Percentiles rank a stretch among this genome's conserved stretches.
phyloP scores from a whole-genome alignment of 768 basidiomycete genomes.

The Trametes elegans region DNA sequence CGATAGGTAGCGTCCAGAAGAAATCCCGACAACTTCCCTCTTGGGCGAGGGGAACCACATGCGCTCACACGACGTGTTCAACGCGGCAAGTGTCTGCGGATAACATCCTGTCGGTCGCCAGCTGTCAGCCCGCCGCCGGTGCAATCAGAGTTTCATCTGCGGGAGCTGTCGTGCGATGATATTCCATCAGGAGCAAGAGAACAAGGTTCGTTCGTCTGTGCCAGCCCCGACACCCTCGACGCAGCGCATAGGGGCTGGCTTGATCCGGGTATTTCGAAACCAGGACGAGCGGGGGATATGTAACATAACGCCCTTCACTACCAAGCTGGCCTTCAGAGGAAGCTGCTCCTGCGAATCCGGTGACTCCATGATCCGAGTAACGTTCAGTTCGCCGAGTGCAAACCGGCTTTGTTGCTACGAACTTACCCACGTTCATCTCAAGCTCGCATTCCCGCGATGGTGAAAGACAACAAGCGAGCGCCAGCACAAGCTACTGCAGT shows the following conservation, averaged over 20 bases:
- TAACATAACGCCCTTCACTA: background rate
- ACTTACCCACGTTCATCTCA: too few relatives aligned
- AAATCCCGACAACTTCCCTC: too few relatives aligned
- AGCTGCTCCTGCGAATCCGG: too few relatives aligned
- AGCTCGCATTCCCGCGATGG: too few relatives aligned
- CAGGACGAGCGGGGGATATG: background rate
- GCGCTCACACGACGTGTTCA: background rate
- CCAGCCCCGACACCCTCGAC: background rate
- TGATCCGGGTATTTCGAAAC: background rate
- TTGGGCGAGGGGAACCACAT: background rate
- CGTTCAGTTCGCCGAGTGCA: too few relatives aligned
- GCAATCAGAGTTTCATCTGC: slow-evolving; percentile 6
- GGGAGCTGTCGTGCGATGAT: background rate
- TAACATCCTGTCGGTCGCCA: background rate
- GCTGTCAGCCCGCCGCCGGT: background rate
- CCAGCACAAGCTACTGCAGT: too few relatives aligned
- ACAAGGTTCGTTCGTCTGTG: slow-evolving; percentile 3
- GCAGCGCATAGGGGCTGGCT: background rate
- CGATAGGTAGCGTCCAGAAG: too few relatives aligned
- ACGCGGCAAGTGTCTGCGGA: background rate
- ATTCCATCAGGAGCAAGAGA: background rate
- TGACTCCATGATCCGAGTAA: too few relatives aligned
- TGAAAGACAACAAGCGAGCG: too few relatives aligned
- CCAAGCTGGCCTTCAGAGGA: background rate
- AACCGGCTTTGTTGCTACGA: too few relatives aligned